Base-by-base conservation (phyloP, 495 filamentous ascomycete species). In the Ramalina intermedia region DNA sequence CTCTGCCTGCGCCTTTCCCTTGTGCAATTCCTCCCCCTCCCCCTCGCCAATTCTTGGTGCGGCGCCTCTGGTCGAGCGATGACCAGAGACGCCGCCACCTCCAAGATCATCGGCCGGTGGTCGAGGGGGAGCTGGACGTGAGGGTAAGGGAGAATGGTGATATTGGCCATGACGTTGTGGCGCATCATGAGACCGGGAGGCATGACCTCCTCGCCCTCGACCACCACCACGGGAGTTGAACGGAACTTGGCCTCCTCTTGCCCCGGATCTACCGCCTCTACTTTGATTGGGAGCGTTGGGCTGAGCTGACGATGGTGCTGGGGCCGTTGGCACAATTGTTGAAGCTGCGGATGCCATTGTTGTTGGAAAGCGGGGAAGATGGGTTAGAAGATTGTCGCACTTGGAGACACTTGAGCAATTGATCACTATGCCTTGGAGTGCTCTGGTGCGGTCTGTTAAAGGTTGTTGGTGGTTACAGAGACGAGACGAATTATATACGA, bases 61-160 rank as follows among this genome's bases (percentile, higher is more conserved):
- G 65, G 63, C 65, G 62, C 61, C 64, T 66, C 58, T 63, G 59
- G 61, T 65, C 61, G 60, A 64, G 60, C 58, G 61, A 60, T 36
- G 55, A 63, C 64, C 61, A 59, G 64, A 64, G 61, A 53, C 63
- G 65, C 64, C 66, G 55, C 51, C 45, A 48, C 52, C 51, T 27
- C 44, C 50, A 24, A 59, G 46, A 37, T 51, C 59, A 41, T 55
- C 61, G n/a, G 48, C 51, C 20, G 58, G 59, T 50, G 63, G 54
- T 54, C 60, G 48, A 36, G 39, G 36, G 11, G 55, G 54, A 11
- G 61, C 48, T 47, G 58, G 54, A 6, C 38, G 40, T 17, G 46
- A 29, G 26, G 36, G 16, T 4, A 33, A 23, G 13, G 29, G 48
- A 6, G 49, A 47, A 9, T 23, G 40, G 53, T 51, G 36, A 21